Evolutionary conservation across 176 grass and related monocot species (phyloP).

Genomic region (Pontederia paniculata): DNA sequence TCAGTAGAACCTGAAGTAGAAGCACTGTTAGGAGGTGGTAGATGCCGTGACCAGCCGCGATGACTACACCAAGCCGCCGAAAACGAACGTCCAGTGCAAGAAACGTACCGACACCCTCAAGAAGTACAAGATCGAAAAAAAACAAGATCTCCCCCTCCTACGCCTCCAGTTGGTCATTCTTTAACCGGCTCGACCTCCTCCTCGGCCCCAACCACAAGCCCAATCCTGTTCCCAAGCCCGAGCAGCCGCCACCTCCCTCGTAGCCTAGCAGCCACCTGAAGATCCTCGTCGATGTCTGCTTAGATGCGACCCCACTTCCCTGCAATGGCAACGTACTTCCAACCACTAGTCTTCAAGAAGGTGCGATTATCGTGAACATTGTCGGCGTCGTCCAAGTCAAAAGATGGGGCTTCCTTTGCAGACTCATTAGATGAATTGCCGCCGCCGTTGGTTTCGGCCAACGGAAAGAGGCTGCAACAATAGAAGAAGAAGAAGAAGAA

Average conservation of each 20-base stretch:
- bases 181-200: conserved; percentile 51
- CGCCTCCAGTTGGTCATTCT: conserved; percentile 52
- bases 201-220: conserved; percentile 50
- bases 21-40: conserved; percentile 96
- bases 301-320: conserved; percentile 22
- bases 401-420: conserved; percentile 15
- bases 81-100: conserved; percentile 92
- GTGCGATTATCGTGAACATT: conserved; percentile 26
- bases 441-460: conserved; percentile 17
- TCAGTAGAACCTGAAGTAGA: conserved; percentile 78
- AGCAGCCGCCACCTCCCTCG: background rate
- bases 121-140: conserved; percentile 97
- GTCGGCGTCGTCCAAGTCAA: conserved; percentile 16
- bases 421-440: conserved; percentile 79
- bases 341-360: conserved; percentile 10
- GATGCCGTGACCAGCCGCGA: conserved; percentile 79
- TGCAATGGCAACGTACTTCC: background rate
- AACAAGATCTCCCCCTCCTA: conserved; percentile 28
- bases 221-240: background rate
- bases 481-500: too few species aligned
- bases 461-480: conserved; percentile 50
- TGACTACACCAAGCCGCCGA: conserved; percentile 64
- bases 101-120: conserved; percentile 97
- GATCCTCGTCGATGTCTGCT: conserved; percentile 17
- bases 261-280: background rate